A percentile compares a stretch with the other conserved stretches of the same genome.
phyloP scores from a whole-genome alignment of 768 basidiomycete genomes.

The Amanita rubescens region DNA sequence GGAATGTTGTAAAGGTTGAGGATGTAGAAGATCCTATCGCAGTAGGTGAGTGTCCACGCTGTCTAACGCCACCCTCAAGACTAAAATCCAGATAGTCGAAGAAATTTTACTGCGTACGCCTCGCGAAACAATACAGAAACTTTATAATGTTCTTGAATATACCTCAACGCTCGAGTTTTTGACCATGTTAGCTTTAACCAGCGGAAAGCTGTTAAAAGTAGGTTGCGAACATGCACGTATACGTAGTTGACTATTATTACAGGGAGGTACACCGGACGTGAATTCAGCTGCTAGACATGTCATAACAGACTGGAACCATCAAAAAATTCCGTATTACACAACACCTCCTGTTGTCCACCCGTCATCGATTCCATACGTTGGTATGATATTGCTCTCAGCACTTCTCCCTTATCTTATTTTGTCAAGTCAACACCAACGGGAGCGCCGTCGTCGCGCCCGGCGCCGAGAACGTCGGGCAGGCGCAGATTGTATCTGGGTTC shows the following conservation, averaged over 20 bases:
- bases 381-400: constrained; percentile 17
- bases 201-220: constrained; percentile 81
- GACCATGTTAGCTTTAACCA: constrained; percentile 80
- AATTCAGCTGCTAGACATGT: constrained; percentile 76
- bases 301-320: constrained; percentile 90
- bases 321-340: constrained; percentile 90
- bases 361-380: constrained; percentile 55
- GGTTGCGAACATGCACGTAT: not conserved
- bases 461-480: constrained; percentile 74
- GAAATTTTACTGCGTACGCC: constrained; percentile 76
- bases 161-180: constrained; percentile 72
- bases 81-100: constrained; percentile 51
- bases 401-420: not conserved
- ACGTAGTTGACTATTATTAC: not conserved
- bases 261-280: constrained; percentile 91
- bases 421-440: constrained; percentile 19
- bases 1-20: constrained; percentile 89
- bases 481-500: constrained; percentile 64
- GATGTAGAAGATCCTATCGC: constrained; percentile 86
- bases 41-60: constrained; percentile 46
- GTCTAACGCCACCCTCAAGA: not conserved
- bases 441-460: constrained; percentile 49
- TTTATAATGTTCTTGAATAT: constrained; percentile 81
- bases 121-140: constrained; percentile 61
- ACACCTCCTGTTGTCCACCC: constrained; percentile 73